phyloP scores from a whole-genome alignment of 306 rosid species.

The Lablab purpureus region DNA sequence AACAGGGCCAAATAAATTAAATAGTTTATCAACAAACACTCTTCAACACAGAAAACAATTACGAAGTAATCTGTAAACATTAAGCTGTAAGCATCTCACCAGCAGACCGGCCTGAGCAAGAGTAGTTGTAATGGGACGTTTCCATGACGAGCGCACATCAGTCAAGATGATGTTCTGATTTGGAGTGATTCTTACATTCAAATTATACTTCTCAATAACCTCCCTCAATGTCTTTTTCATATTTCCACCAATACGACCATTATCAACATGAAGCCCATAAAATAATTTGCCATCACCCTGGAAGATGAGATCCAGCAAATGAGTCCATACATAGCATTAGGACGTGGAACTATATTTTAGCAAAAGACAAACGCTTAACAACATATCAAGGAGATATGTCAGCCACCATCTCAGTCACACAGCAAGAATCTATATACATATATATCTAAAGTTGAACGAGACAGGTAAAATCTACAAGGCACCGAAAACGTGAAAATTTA shows the following conservation, averaged over 20 bases:
- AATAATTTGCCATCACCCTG: conserved; percentile 91
- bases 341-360: conserved; percentile 16
- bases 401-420: conserved; percentile 16
- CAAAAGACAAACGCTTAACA: conserved; percentile 21
- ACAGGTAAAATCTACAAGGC: conserved; percentile 7
- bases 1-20: conserved; percentile 8
- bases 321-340: neutral
- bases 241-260: conserved; percentile 85
- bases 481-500: conserved; percentile 7
- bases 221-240: conserved; percentile 89
- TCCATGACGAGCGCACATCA: conserved; percentile 85
- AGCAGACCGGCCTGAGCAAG: conserved; percentile 97
- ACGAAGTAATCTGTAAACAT: neutral
- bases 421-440: neutral
- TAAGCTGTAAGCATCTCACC: conserved; percentile 65
- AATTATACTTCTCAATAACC: conserved; percentile 85
- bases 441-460: neutral
- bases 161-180: conserved; percentile 91
- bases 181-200: conserved; percentile 87
- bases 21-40: conserved; percentile 16
- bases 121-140: conserved; percentile 83
- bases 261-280: conserved; percentile 94
- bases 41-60: conserved; percentile 26
- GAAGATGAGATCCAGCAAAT: conserved; percentile 36
- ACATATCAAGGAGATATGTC: conserved; percentile 26